Base-by-base conservation (phyloP, 2,329 filamentous ascomycete genomes). In the Fusarium sarcochroum region DNA sequence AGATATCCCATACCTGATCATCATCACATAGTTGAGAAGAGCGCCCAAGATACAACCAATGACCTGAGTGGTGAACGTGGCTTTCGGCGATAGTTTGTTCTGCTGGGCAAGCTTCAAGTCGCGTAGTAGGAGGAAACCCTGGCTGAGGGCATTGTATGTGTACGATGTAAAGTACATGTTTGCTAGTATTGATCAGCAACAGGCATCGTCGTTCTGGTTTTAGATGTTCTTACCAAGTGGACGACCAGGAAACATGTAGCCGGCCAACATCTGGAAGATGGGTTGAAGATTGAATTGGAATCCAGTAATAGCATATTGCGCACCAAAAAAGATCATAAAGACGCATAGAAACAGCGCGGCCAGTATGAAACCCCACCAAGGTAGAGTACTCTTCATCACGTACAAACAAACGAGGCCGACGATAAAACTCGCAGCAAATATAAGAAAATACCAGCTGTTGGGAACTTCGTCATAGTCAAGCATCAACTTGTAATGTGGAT, bases 21-120 rank as follows among this genome's bases (percentile, higher is more conserved):
- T 88, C 58, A 88, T 80, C 17, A 80, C 83, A 57, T 87, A 88
- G 76, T 86, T 86, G 64, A 87, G 70, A 56, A 83, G 83, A 0
- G 80, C 85, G 4, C 86, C 86, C 0, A 88, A 74, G 1, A 87
- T 67, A 2, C 85, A 87, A 5, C 85, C 86, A 52, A 85, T 87
- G 14, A 87, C 79, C 49, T 88, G 86, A 0, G 84, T 87, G 15
- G 56, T 56, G 9, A 66, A 66, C 0, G 63, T 66, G 3, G 56
- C 62, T 4, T 66, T 66, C 1, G 63, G 62, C 5, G 63, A 63
- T 3, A 66, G 32, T 25, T 66, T 66, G 18, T 62, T 66, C n/a
- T 66, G 56, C 17, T 66, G 63, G 0, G 56, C 63, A 11, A 66
- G 49, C 41, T 66, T 66, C 8, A 66, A 5, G 23, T 66, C 62